These are phyloP conservation scores for Phytophthora chlamydospora DNA, from an alignment of 352 stramenopile genomes.

Conservation along the genomic window DNA sequence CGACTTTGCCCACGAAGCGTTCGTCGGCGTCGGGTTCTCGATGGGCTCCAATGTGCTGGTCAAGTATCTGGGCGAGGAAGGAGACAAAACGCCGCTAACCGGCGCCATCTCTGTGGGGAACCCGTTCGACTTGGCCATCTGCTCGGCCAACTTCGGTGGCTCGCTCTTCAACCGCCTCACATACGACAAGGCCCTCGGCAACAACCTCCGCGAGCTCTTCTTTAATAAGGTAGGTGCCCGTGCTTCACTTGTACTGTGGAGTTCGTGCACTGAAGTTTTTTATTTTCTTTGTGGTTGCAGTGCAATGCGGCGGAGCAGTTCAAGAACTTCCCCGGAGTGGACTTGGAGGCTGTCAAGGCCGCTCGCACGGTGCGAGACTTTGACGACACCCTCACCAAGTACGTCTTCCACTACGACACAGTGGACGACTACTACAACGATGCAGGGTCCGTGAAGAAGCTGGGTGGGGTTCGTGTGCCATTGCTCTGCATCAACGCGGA, in stretches of 20 bases:
- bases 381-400: constrained; percentile 66
- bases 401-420: constrained; percentile 61
- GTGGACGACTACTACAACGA: constrained; percentile 71
- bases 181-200: constrained; percentile 66
- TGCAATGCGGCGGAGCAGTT: constrained; percentile 56
- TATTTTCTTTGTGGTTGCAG: constrained; percentile 8
- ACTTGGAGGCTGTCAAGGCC: constrained; percentile 46
- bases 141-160: constrained; percentile 49
- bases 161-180: constrained; percentile 64
- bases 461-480: constrained; percentile 49
- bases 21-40: constrained; percentile 74
- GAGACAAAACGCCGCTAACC: constrained; percentile 41
- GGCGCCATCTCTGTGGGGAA: constrained; percentile 75
- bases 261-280: neutral
- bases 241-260: neutral
- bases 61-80: constrained; percentile 81
- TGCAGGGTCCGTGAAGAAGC: constrained; percentile 44
- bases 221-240: constrained; percentile 49
- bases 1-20: constrained; percentile 47
- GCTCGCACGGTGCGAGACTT: constrained; percentile 59
- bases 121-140: constrained; percentile 71
- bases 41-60: constrained; percentile 81
- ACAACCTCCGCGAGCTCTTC: constrained; percentile 68
- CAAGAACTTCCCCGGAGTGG: constrained; percentile 39
- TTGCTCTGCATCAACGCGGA: constrained; percentile 69